Evolutionary conservation across 2,329 filamentous ascomycete genomes (phyloP), one percentile per base, ranked within the genome.

Genomic region (Didymosphaeria variabile): DNA sequence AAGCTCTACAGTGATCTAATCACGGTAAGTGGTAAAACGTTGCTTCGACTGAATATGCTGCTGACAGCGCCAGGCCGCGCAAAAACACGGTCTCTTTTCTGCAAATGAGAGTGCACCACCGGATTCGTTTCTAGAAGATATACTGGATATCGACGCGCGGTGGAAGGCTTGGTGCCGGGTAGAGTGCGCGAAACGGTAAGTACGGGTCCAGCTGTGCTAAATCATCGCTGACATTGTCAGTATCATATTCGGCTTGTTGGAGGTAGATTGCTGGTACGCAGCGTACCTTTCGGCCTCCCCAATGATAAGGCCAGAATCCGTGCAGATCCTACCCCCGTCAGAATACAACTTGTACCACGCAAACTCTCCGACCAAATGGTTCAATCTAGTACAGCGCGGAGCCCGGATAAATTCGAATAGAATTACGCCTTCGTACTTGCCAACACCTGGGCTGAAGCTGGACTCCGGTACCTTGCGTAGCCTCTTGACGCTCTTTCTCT

Each of bases 151-250:
- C 36, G 81, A 84, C 52, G 71, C 77, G 26, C 74, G 79, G 65
- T 86, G 84, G 84, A 84, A 82, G 65, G 80, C 82, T 2, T 86
- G 84, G 84, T 79, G 80, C 62, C 81, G 82, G 52, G 78, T 85
- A 8, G 84, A 86, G 69, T 84, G 82, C 50, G 78, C 77, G 0
- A 85, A 85, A 67, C 77, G 83, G 74, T 73, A 46, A 52, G 64
- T 23, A n/a, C n/a, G 4, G 40, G 40, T 51, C 13, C 10, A 31
- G 15, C 29, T 19, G n/a, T 29, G n/a, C 13, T 50, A 0, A 47
- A 38, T 51, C 59, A 5, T 34, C n/a, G n/a, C 47, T 70, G n/a
- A 71, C 38, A 23, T n/a, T 6, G 6, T 5, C 17, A 74, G 74
- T 34, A 74, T 82, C n/a, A 82, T 83, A n/a, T 76, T 81, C 17